Evolutionary conservation across 805 yeast genomes (phyloP).

Genomic region (Torulaspora quercuum): DNA sequence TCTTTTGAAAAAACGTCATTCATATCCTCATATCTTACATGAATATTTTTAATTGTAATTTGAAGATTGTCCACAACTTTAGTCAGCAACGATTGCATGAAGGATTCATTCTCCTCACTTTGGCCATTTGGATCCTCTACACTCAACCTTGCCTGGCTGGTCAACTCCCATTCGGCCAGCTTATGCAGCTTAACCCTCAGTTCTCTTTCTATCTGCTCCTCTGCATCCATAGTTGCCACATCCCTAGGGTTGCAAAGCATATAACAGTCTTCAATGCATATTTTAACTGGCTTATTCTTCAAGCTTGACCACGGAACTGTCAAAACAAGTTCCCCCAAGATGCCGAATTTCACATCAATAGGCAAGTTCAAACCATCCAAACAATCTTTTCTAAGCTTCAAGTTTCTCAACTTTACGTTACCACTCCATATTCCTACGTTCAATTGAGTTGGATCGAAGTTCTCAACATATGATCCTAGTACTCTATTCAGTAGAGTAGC

Average conservation of each 20-base stretch:
- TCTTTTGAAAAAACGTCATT: conserved; percentile 59
- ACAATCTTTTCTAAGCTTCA: conserved; percentile 81
- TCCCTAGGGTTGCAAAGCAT: conserved; percentile 74
- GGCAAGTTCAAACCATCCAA: conserved; percentile 84
- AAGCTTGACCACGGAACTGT: conserved; percentile 97
- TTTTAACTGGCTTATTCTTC: conserved; percentile 87
- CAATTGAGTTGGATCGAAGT: conserved; percentile 91
- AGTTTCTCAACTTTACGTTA: conserved; percentile 79
- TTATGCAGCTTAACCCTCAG: conserved; percentile 63
- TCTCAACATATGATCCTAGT: conserved; percentile 67
- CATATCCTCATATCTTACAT: conserved; percentile 85
- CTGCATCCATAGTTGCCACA: conserved; percentile 49
- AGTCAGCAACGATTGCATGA: conserved; percentile 80
- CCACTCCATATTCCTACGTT: conserved; percentile 98
- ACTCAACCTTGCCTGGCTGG: conserved; percentile 44
- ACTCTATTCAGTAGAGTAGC: conserved; percentile 36
- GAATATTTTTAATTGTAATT: conserved; percentile 85
- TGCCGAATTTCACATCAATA: conserved; percentile 82
- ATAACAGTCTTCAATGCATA: conserved; percentile 81
- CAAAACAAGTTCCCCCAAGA: conserved; percentile 79
- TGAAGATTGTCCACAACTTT: conserved; percentile 92
- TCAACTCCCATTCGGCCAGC: conserved; percentile 59
- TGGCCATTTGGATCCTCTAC: conserved; percentile 38
- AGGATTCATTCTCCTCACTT: conserved; percentile 63
- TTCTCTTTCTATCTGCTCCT: conserved; percentile 56